These are phyloP conservation scores for Sugiyamaella castrensis DNA, from an alignment of 1,139 yeast genomes.

Conservation along the genomic window DNA sequence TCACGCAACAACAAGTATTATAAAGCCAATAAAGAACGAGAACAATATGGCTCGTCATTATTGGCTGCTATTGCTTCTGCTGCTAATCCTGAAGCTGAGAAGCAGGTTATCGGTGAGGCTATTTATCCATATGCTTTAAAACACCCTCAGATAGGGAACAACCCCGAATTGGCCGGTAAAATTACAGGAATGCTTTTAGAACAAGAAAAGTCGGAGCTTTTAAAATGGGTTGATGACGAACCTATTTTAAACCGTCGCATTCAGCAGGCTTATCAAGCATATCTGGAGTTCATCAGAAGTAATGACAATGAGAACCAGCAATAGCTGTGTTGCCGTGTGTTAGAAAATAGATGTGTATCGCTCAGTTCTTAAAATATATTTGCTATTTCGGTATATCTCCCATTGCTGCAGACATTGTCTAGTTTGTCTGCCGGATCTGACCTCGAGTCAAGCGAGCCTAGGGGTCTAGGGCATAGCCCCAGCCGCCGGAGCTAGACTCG, in stretches of 20 bases:
- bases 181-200: slow-evolving; percentile 95
- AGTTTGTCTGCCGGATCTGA: too few species aligned
- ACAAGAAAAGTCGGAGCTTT: slow-evolving; percentile 79
- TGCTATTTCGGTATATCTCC: too few species aligned
- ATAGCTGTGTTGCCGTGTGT: too few species aligned
- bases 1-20: slow-evolving; percentile 8
- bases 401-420: too few species aligned
- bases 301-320: too few species aligned
- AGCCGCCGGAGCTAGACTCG: too few species aligned
- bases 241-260: slow-evolving; percentile 79
- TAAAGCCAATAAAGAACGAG: slow-evolving; percentile 33
- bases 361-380: too few species aligned
- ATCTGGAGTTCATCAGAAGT: slow-evolving; percentile 53
- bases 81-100: slow-evolving; percentile 64
- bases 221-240: slow-evolving; percentile 74
- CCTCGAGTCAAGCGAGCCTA: too few species aligned
- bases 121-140: slow-evolving; percentile 81
- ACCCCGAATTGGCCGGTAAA: slow-evolving; percentile 87
- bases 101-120: slow-evolving; percentile 90
- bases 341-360: too few species aligned
- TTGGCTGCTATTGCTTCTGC: slow-evolving; percentile 37
- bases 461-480: too few species aligned
- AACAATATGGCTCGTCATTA: slow-evolving; percentile 29
- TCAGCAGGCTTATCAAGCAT: slow-evolving; percentile 88
- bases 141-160: slow-evolving; percentile 72